A percentile compares a stretch with the other conserved stretches of the same genome.
These are phyloP conservation scores for Miamiensis avidus DNA, from an alignment of 169 alveolate genomes.

Conservation along the genomic window DNA sequence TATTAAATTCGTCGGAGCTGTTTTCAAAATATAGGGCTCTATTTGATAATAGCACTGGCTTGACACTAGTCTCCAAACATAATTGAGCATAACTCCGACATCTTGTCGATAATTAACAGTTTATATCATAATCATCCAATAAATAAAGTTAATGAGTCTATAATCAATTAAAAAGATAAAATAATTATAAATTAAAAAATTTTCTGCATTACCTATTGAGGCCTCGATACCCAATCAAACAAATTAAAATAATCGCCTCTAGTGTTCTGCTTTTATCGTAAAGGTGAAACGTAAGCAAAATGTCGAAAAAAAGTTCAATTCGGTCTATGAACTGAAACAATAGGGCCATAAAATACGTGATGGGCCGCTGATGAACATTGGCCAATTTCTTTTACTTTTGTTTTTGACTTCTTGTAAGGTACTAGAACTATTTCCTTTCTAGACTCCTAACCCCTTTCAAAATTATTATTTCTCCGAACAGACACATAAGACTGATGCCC, in stretches of 20 bases:
- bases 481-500: background rate
- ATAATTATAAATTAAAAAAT: too few species aligned
- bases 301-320: background rate
- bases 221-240: too few species aligned
- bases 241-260: too few species aligned
- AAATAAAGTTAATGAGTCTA: background rate
- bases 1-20: background rate
- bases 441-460: background rate
- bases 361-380: background rate
- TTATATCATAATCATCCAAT: background rate
- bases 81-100: background rate
- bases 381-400: background rate
- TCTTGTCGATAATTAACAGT: background rate
- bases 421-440: background rate
- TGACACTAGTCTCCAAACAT: background rate
- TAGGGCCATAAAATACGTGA: background rate
- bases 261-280: too few species aligned
- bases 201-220: background rate
- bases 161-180: too few species aligned
- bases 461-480: background rate
- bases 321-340: background rate
- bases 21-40: background rate
- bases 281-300: background rate
- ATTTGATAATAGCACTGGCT: background rate
- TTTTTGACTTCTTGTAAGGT: background rate